A percentile compares a stretch with the other conserved stretches of the same genome.
Conservation (phyloP, 371 early-diverging fungal genomes). For the Syncephalastrum sp. region DNA sequence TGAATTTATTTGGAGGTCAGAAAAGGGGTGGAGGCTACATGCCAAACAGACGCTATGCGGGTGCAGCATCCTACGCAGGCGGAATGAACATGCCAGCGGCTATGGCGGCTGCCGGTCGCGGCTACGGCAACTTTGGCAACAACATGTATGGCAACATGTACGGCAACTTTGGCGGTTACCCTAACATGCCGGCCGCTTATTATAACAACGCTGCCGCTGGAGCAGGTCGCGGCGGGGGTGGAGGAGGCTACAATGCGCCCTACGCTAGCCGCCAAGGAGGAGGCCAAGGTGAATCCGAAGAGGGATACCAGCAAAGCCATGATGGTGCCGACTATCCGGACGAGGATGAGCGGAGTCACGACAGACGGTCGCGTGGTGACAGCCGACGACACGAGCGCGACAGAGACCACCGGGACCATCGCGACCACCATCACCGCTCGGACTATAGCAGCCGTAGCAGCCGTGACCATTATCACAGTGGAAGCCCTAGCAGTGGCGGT, state of each 20-base stretch:
- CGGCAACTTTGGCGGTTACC: conserved; percentile 8
- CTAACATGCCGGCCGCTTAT: conserved; percentile 5
- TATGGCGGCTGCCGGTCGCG: conserved; percentile 25
- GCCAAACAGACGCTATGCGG: conserved; percentile 46
- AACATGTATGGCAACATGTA: conserved; percentile 12
- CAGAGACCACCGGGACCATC: conserved; percentile 4
- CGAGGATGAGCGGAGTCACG: neutral
- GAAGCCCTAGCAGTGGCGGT: conserved; percentile 15
- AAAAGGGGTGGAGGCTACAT: conserved; percentile 33
- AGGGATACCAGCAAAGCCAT: conserved; percentile 9
- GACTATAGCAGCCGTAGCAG: conserved; percentile 8
- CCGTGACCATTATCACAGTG: conserved; percentile 6
- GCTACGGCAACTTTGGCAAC: conserved; percentile 28
- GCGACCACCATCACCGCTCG: neutral
- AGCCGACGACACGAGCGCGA: conserved; percentile 1
- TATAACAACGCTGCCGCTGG: too few species aligned
- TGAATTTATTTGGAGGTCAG: conserved; percentile 31
- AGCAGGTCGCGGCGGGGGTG: conserved; percentile 8
- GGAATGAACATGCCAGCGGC: conserved; percentile 19
- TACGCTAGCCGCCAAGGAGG: conserved; percentile 8
- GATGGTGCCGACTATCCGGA: neutral
- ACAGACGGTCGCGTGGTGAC: conserved; percentile 1
- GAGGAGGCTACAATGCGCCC: conserved; percentile 7
- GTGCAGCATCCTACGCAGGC: conserved; percentile 27
- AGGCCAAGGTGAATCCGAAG: conserved; percentile 11